phyloP scores from a whole-genome alignment of 257 asterid genomes.

The Cordia subcordata region DNA sequence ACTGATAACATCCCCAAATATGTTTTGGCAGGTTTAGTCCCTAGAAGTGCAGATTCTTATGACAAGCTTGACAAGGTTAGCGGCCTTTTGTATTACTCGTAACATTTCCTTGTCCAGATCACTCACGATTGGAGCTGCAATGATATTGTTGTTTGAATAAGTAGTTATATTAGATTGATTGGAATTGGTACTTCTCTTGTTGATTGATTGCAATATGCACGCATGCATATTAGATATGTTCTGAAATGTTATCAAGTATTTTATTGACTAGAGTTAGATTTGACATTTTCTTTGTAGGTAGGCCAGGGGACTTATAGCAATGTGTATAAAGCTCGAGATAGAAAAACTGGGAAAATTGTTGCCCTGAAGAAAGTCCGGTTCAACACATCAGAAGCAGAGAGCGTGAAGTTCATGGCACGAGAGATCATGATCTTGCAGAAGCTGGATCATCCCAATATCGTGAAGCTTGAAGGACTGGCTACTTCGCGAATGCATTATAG shows the following conservation, averaged over 20 bases:
- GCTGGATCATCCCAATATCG: slow-evolving; percentile 70
- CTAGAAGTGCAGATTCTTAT: slow-evolving; percentile 83
- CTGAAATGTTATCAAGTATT: no score
- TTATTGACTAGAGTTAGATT: background rate
- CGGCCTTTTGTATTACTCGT: no score
- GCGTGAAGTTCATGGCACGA: slow-evolving; percentile 86
- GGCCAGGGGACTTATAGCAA: slow-evolving; percentile 87
- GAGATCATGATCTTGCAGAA: slow-evolving; percentile 63
- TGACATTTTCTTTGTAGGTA: slow-evolving; percentile 30
- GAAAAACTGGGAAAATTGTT: slow-evolving; percentile 52
- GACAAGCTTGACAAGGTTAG: no score
- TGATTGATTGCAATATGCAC: no score
- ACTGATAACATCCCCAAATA: slow-evolving; percentile 56
- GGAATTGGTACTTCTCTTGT: no score
- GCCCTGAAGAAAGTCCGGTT: slow-evolving; percentile 80
- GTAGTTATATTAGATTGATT: no score
- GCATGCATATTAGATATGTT: no score
- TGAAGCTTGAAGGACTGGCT: slow-evolving; percentile 81
- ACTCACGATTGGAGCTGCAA: no score
- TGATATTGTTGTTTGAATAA: no score
- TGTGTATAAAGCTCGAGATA: slow-evolving; percentile 74
- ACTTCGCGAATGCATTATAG: slow-evolving; percentile 93
- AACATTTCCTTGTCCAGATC: no score
- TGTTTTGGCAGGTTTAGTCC: slow-evolving; percentile 62
- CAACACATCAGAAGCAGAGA: slow-evolving; percentile 78